These are phyloP conservation scores for Aspergillus pseudoviridinutans DNA, from an alignment of 2,329 filamentous ascomycete species.

Conservation along the genomic window DNA sequence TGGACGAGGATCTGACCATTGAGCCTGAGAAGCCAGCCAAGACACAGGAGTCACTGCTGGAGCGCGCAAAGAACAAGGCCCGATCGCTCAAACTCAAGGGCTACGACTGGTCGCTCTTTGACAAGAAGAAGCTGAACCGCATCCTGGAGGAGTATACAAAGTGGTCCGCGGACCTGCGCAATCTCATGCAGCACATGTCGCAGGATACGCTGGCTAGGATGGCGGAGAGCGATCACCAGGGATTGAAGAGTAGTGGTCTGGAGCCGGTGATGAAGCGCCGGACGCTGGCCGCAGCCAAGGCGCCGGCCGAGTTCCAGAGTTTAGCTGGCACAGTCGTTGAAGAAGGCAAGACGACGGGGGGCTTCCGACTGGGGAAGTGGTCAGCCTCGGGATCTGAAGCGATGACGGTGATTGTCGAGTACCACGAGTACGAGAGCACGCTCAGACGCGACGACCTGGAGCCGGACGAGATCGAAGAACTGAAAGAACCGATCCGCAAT, in stretches of 20 bases:
- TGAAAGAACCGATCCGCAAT: constrained; percentile 23
- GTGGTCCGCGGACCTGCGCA: constrained; percentile 23
- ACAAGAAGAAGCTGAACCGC: constrained; percentile 23
- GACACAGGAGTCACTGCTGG: constrained; percentile 17
- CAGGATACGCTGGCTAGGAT: constrained; percentile 19
- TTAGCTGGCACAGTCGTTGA: constrained; percentile 19
- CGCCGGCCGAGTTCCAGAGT: constrained; percentile 17
- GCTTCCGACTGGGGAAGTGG: constrained; percentile 21
- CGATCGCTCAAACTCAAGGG: constrained; percentile 22
- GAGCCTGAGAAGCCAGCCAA: constrained; percentile 11
- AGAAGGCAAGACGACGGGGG: constrained; percentile 14
- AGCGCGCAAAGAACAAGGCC: constrained; percentile 20
- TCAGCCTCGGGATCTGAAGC: constrained; percentile 2
- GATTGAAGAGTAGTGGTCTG: constrained; percentile 21
- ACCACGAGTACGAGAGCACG: constrained; percentile 22
- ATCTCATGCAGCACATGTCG: constrained; percentile 28
- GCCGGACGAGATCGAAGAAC: constrained; percentile 18
- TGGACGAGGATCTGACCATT: neutral
- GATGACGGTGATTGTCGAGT: constrained; percentile 22
- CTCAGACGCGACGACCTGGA: constrained; percentile 22
- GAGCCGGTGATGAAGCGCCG: constrained; percentile 22
- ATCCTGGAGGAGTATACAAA: constrained; percentile 23
- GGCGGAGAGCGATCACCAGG: constrained; percentile 8
- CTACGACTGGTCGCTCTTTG: constrained; percentile 30
- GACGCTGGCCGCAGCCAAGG: constrained; percentile 15